phyloP scores from a whole-genome alignment of 169 alveolate genomes.

The Plasmodium sp. region DNA sequence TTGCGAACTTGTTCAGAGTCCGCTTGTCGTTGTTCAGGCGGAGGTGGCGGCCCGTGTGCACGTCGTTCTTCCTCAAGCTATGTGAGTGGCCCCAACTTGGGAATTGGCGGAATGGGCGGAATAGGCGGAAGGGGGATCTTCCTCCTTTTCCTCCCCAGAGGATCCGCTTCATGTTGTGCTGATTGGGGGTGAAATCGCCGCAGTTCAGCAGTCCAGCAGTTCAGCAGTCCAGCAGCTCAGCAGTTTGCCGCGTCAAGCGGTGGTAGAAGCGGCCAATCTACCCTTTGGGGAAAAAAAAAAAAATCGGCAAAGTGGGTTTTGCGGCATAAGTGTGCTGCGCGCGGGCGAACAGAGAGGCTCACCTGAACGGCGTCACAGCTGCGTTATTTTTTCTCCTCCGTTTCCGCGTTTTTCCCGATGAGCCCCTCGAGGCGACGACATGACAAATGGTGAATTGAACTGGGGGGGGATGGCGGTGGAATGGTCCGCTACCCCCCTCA shows the following conservation, averaged over 20 bases:
- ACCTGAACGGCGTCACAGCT: neutral
- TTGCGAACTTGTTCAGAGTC: conserved; percentile 26
- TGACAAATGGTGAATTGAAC: neutral
- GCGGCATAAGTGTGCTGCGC: neutral
- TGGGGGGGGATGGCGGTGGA: neutral
- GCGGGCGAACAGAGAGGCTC: neutral
- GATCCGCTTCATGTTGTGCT: neutral
- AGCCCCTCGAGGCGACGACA: neutral
- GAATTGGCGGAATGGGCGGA: too few relatives aligned
- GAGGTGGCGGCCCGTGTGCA: neutral
- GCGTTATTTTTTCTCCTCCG: neutral
- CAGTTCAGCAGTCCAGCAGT: too few relatives aligned
- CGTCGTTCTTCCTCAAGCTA: neutral
- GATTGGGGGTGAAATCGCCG: neutral
- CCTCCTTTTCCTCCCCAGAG: neutral
- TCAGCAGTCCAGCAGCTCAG: too few relatives aligned
- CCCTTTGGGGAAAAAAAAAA: neutral
- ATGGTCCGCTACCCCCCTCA: neutral
- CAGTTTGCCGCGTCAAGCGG: neutral
- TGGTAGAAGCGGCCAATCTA: neutral
- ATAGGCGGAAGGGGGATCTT: neutral
- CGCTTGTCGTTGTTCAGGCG: conserved; percentile 24
- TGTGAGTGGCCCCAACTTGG: neutral
- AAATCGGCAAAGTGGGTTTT: neutral
- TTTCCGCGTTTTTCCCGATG: neutral